phyloP scores from a whole-genome alignment of 768 basidiomycete genomes.

The Leccinum fibrillosum region DNA sequence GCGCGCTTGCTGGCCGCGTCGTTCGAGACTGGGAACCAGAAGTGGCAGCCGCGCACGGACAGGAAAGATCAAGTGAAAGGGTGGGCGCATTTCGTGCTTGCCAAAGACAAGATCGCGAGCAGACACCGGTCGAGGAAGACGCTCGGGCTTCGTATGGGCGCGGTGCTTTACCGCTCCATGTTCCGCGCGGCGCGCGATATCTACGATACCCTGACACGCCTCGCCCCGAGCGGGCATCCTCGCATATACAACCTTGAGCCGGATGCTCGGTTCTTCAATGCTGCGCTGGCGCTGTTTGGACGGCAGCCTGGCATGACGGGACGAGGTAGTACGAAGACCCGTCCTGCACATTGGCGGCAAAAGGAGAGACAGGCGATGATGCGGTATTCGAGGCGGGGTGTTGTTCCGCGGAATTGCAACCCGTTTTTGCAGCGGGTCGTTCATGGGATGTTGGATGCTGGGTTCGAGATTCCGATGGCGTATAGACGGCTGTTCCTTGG shows the following conservation, averaged over 20 bases:
- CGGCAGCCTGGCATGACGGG: slow-evolving; percentile 19
- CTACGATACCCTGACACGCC: slow-evolving; percentile 20
- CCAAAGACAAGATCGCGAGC: slow-evolving; percentile 17
- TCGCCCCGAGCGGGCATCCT: slow-evolving; percentile 24
- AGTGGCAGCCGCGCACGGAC: slow-evolving; percentile 16
- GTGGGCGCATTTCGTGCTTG: slow-evolving; percentile 34
- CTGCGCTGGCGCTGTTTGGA: slow-evolving; percentile 46
- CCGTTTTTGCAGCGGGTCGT: slow-evolving; percentile 36
- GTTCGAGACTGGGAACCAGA: slow-evolving; percentile 3
- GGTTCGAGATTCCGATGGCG: slow-evolving; percentile 39
- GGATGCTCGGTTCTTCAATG: slow-evolving; percentile 66
- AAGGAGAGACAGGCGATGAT: slow-evolving; percentile 26
- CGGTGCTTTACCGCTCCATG: slow-evolving; percentile 37
- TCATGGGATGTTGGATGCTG: slow-evolving; percentile 37
- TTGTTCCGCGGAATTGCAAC: slow-evolving; percentile 27
- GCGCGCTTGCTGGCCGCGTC: slow-evolving; percentile 3
- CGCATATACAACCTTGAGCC: slow-evolving; percentile 39
- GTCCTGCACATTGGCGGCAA: slow-evolving; percentile 29
- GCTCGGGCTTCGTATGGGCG: slow-evolving; percentile 29
- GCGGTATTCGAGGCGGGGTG: slow-evolving; percentile 28
- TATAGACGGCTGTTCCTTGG: slow-evolving; percentile 41
- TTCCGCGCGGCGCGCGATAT: slow-evolving; percentile 29
- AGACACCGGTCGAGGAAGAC: slow-evolving; percentile 25
- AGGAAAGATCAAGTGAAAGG: slow-evolving; percentile 29
- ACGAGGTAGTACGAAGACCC: slow-evolving; percentile 11